These are phyloP conservation scores for Stylonectria norvegica DNA, from an alignment of 2,329 filamentous ascomycete genomes.

Conservation along the genomic window DNA sequence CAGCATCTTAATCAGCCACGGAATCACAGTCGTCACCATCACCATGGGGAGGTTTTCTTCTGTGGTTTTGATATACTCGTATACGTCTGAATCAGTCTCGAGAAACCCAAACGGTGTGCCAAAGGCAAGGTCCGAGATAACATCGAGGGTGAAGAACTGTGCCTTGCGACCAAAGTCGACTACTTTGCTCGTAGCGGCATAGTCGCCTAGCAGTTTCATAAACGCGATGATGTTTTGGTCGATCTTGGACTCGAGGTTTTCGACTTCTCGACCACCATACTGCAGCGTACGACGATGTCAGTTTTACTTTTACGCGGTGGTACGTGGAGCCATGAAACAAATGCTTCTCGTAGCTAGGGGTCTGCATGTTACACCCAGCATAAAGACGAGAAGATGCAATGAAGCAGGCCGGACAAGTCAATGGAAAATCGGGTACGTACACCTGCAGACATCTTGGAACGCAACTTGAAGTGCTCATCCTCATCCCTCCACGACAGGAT, in stretches of 20 bases:
- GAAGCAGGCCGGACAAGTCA: background rate
- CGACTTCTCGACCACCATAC: slow-evolving; percentile 53
- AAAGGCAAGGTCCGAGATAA: slow-evolving; percentile 50
- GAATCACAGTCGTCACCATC: slow-evolving; percentile 41
- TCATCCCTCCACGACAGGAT: slow-evolving; percentile 49
- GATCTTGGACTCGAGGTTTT: slow-evolving; percentile 45
- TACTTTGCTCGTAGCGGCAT: slow-evolving; percentile 2
- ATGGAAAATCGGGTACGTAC: slow-evolving; percentile 27
- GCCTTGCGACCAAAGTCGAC: slow-evolving; percentile 45
- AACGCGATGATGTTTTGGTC: slow-evolving; percentile 46
- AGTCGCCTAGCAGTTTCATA: slow-evolving; percentile 31
- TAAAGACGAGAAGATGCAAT: background rate
- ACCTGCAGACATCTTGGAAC: slow-evolving; percentile 49
- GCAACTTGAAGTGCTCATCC: slow-evolving; percentile 39
- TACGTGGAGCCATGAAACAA: too few species aligned
- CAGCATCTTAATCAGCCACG: slow-evolving; percentile 39
- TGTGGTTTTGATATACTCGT: slow-evolving; percentile 44
- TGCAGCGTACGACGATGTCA: too few species aligned
- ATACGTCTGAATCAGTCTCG: slow-evolving; percentile 42
- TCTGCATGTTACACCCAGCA: slow-evolving; percentile 1
- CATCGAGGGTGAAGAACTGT: slow-evolving; percentile 52
- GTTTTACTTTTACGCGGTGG: too few species aligned
- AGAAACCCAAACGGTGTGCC: slow-evolving; percentile 47
- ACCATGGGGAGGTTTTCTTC: slow-evolving; percentile 42
- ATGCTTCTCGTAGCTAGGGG: too few species aligned